phyloP scores from a whole-genome alignment of 139 green algal species.

The Closterium sp. region DNA sequence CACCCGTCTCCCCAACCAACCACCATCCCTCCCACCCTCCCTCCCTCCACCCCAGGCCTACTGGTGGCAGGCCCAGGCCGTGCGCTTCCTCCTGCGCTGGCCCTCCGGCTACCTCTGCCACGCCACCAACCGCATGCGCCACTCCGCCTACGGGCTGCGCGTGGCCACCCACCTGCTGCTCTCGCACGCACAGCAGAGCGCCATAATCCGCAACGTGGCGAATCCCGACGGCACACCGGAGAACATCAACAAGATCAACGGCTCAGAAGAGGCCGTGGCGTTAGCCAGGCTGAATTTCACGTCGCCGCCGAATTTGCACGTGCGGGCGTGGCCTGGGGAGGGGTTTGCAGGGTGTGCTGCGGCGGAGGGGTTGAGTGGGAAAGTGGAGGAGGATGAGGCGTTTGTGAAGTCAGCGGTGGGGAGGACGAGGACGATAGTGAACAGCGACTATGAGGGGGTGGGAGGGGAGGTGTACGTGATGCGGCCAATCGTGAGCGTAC shows the following conservation, averaged over 20 bases:
- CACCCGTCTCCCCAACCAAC: not conserved
- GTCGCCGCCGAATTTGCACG: not conserved
- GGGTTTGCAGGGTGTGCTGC: not conserved
- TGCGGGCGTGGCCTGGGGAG: not conserved
- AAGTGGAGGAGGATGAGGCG: not conserved
- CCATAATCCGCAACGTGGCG: not conserved
- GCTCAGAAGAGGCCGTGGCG: not conserved
- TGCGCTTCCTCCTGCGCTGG: constrained; percentile 30
- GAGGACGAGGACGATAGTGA: not conserved
- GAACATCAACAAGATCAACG: not conserved
- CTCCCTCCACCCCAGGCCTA: not conserved
- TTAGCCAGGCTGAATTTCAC: not conserved
- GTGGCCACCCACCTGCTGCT: constrained; percentile 6
- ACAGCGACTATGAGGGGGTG: not conserved
- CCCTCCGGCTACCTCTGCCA: constrained; percentile 5
- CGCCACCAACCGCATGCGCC: constrained; percentile 14
- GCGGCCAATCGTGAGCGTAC: not conserved
- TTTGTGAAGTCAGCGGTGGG: not conserved
- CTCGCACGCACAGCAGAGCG: not conserved
- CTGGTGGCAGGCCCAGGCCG: constrained; percentile 28
- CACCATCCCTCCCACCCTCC: not conserved
- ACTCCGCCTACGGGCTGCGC: constrained; percentile 8
- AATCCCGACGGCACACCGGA: not conserved
- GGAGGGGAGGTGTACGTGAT: not conserved
- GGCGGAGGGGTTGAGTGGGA: not conserved